Evolutionary conservation across 2,329 filamentous ascomycete species (phyloP), one percentile per base, ranked within the genome.

Genomic region (Hypocrella siamensis): DNA sequence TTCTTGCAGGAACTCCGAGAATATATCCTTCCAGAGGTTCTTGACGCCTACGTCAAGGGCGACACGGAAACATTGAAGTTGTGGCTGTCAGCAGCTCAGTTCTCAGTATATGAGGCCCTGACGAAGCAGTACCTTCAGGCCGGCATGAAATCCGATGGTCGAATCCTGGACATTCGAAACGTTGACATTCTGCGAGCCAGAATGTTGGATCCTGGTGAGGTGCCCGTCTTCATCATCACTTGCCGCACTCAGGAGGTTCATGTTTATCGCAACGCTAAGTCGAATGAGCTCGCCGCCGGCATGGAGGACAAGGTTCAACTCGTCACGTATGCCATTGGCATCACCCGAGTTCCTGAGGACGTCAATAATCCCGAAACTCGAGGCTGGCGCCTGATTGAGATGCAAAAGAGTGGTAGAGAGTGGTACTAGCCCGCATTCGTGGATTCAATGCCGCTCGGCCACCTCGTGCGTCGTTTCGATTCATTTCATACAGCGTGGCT

Each of bases 271-370:
- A 93, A 96, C 42, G 75, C 79, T 36, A 96, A 98, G 67, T 79
- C 79, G 1, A 78, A 78, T 40, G 68, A 94, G 55, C 71, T 98
- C 30, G 86, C 88, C 3, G 88, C 88, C 10, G 90, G 90, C 27
- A 96, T 94, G 85, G 90, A 98, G 57, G 90, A 98, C 59, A 92
- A 86, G 61, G 90, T 98, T 17, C 90, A 98, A 59, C 76, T 93
- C 44, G 90, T 98, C 43, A 96, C 90, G 3, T 98, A 98, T 50
- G 90, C 88, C 40, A 96, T 98, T 44, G 90, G 90, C 46, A 80
- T 98, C 38, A 98, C 90, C 4, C 70, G 90, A 42, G 75, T 93
- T 37, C 78, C 90, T 3, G 90, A 98, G 52, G 90, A 98, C 45
- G 88, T 96, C 43, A 88, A 78, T 64, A 96, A 98, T 56, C 82